phyloP scores from a whole-genome alignment of 306 rosid species.

The Vigna unguiculata region DNA sequence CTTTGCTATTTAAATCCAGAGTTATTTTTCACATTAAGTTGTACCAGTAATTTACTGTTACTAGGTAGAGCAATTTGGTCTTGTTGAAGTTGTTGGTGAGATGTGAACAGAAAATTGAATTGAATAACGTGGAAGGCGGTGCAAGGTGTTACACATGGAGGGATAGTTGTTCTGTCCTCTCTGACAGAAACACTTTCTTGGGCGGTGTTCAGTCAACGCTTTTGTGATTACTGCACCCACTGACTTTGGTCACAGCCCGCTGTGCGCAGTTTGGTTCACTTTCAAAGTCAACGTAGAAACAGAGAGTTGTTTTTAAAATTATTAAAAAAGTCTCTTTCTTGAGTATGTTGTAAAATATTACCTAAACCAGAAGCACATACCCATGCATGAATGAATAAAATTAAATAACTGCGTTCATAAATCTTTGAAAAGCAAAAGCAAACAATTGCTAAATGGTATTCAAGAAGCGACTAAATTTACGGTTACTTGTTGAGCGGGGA shows the following conservation, averaged over 20 bases:
- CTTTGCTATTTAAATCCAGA: not conserved
- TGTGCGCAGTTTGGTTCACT: conserved; percentile 18
- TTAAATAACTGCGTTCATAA: conserved; percentile 8
- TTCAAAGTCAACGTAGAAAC: not conserved
- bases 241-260: not conserved
- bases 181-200: conserved; percentile 28
- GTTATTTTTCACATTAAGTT: not conserved
- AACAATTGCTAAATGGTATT: conserved; percentile 12
- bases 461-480: conserved; percentile 4
- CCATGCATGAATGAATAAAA: not conserved
- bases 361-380: not conserved
- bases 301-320: not conserved
- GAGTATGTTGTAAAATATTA: not conserved
- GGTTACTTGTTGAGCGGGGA: conserved; percentile 19
- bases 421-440: not conserved
- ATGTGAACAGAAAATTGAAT: not conserved
- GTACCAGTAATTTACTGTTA: not conserved
- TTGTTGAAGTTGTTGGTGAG: not conserved
- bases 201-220: conserved; percentile 55
- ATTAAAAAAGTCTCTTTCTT: conserved; percentile 2
- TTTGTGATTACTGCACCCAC: conserved; percentile 41
- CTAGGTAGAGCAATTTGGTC: not conserved
- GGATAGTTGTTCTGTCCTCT: conserved; percentile 33
- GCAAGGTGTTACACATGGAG: conserved; percentile 26
- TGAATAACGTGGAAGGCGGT: not conserved